Base-by-base conservation (phyloP, 2,329 filamentous ascomycete genomes). In the Xylaria sp. region DNA sequence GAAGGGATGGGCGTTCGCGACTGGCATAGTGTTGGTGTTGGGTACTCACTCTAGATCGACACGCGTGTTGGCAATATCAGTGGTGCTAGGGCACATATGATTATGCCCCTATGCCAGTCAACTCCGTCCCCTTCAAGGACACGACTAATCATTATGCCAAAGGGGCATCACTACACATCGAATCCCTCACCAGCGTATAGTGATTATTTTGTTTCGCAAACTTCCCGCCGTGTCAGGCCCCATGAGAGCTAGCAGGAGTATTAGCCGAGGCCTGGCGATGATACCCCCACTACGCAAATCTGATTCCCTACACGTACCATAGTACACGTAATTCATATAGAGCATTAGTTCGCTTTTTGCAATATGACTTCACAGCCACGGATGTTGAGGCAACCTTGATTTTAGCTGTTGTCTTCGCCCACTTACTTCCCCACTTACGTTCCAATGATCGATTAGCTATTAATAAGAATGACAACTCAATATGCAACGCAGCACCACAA, bases 1-100 rank as follows among this genome's bases (percentile, higher is more conserved):
- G 95, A 99, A 78, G 90, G 89, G 8, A 89, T 89, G 72, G 93
- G 91, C 0, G 87, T 97, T 57, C 89, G 96, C 66, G 87, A 88
- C 67, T 98, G 95, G 96, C 87, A 85, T 37, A 90, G 87, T 73
- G 86, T 94, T 34, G 90, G 88, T 3, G 85, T 85, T 23, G 87
- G 91, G 23, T 93, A 92, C 80, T 87, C 92, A 56, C 81, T 90
- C 71, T 89, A 76, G 78, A 62, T 59, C 56, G 37, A 60, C 25
- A 59, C 58, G 67, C 60, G 56, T 62, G 58, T 65, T 62, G 48
- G 13, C 50, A n/a, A 67, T 66, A 69, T 58, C 61, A 44, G 52
- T 48, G 13, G 44, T 52, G 18, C 54, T 15, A 31, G 51, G 55
- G 31, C 20, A 13, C 55, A 55, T 61, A 57, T 60, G 31, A 59